Percentiles rank a stretch among this genome's conserved stretches.
phyloP scores from a whole-genome alignment of 2,329 filamentous ascomycete genomes.

The Aspergillus clavatus region DNA sequence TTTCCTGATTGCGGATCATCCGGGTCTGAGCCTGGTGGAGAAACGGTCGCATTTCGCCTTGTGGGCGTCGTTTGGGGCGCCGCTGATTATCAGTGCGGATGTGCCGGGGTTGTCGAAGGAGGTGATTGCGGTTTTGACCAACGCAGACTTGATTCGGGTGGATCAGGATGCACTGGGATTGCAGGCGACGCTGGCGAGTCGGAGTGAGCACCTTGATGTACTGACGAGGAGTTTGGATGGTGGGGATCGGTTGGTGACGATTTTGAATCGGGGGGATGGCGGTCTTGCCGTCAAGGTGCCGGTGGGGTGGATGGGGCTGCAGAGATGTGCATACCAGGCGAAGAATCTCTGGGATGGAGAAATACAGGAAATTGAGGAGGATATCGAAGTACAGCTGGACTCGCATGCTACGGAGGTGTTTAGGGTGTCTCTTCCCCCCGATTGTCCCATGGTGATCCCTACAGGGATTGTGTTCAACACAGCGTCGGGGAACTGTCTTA shows the following conservation, averaged over 20 bases:
- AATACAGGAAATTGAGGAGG: conserved; percentile 17
- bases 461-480: conserved; percentile 51
- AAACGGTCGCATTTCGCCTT: conserved; percentile 47
- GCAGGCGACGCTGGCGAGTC: conserved; percentile 47
- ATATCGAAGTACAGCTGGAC: conserved; percentile 27
- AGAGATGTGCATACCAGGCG: conserved; percentile 28
- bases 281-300: conserved; percentile 29
- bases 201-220: conserved; percentile 42
- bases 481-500: conserved; percentile 42
- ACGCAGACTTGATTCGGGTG: conserved; percentile 40
- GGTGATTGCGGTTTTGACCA: conserved; percentile 37
- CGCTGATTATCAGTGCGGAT: conserved; percentile 47
- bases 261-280: conserved; percentile 42
- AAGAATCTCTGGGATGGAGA: conserved; percentile 45
- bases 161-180: conserved; percentile 42
- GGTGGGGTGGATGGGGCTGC: conserved; percentile 36
- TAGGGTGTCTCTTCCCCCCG: conserved; percentile 34
- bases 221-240: conserved; percentile 45
- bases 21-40: conserved; percentile 41
- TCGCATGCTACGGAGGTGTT: conserved; percentile 42
- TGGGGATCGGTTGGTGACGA: conserved; percentile 45
- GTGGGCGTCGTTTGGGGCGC: conserved; percentile 49
- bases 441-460: conserved; percentile 29
- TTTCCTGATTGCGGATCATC: conserved; percentile 49
- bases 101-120: conserved; percentile 34